Evolutionary conservation across 306 rosid genomes (phyloP).

Genomic region (Glycine latifolia): DNA sequence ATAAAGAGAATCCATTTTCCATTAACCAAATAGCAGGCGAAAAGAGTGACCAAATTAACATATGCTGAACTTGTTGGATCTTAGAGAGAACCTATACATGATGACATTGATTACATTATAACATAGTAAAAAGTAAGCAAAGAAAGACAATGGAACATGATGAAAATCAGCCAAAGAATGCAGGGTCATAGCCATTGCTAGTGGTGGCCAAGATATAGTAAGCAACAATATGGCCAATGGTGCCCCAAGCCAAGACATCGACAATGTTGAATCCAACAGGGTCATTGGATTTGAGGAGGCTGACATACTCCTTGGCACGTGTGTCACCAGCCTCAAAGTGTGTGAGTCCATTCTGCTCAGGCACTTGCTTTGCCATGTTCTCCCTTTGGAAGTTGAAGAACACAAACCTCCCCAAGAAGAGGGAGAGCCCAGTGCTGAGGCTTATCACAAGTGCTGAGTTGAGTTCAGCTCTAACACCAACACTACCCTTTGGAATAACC

Average conservation of each 20-base stretch:
- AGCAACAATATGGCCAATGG: conserved; percentile 90
- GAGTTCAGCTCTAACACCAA: conserved; percentile 76
- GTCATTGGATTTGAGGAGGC: conserved; percentile 93
- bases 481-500: conserved; percentile 21
- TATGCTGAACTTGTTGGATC: conserved; percentile 27
- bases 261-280: conserved; percentile 97
- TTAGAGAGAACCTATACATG: conserved; percentile 48
- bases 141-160: neutral
- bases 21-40: conserved; percentile 5
- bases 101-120: conserved; percentile 23
- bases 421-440: conserved; percentile 94
- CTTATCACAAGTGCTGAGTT: conserved; percentile 81
- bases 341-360: conserved; percentile 89
- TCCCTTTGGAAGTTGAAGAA: conserved; percentile 99
- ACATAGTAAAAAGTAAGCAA: neutral
- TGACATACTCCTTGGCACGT: conserved; percentile 91
- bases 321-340: conserved; percentile 95
- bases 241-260: conserved; percentile 98
- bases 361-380: conserved; percentile 96
- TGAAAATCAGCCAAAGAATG: conserved; percentile 68
- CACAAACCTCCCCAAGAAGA: conserved; percentile 92
- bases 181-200: conserved; percentile 95
- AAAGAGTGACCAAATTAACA: conserved; percentile 18
- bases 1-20: no score
- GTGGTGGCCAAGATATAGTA: conserved; percentile 94